Conservation (phyloP, 768 basidiomycete species). For the Suillus subalutaceus region DNA sequence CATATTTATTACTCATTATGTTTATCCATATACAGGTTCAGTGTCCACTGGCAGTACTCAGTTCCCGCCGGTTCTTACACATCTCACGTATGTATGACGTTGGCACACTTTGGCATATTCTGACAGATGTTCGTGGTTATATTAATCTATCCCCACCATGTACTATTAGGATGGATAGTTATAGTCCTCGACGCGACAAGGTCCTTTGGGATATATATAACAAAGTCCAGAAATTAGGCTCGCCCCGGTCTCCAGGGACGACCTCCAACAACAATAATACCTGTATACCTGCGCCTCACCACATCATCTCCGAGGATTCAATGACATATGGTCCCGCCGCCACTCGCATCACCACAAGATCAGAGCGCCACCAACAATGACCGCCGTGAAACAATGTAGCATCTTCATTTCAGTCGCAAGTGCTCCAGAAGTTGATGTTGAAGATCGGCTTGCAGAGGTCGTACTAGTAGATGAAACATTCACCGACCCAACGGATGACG, state of each 20-base stretch:
- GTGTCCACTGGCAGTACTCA: not conserved
- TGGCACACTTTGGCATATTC: not conserved
- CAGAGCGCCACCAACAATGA: not conserved
- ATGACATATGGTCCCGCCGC: not conserved
- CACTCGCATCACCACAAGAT: slow-evolving; percentile 9
- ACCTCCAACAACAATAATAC: not conserved
- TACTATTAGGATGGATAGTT: not conserved
- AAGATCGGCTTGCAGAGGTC: slow-evolving; percentile 3
- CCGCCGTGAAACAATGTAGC: not conserved
- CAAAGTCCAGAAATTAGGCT: not conserved
- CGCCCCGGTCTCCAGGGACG: not conserved
- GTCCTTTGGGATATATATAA: not conserved
- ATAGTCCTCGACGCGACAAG: not conserved
- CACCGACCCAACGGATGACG: not conserved
- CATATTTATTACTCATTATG: not conserved
- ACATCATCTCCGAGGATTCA: not conserved
- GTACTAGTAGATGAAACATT: not conserved
- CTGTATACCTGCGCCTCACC: not conserved
- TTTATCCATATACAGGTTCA: not conserved
- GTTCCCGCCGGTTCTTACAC: not conserved
- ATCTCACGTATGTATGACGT: not conserved
- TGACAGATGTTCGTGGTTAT: not conserved
- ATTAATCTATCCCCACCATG: not conserved
- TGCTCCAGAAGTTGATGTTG: slow-evolving; percentile 10
- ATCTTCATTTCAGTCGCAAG: not conserved